These are phyloP conservation scores for Backusella sp. DNA, from an alignment of 192 early-diverging fungal species.

Conservation along the genomic window DNA sequence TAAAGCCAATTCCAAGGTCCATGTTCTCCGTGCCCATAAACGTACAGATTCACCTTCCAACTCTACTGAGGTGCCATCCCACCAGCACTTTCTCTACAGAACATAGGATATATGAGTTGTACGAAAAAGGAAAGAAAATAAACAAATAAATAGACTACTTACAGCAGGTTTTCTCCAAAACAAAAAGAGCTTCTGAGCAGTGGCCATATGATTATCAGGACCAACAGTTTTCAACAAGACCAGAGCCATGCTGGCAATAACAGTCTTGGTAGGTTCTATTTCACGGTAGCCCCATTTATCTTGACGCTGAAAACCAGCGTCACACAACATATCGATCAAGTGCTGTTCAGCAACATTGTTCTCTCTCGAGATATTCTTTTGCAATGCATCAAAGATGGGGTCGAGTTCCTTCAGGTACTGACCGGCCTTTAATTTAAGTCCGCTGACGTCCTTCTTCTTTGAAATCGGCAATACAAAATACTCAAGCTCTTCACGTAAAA, in stretches of 20 bases:
- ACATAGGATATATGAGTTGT: background rate
- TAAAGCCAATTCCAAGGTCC: conserved; percentile 77
- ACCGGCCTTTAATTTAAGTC: conserved; percentile 62
- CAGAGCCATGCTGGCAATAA: conserved; percentile 67
- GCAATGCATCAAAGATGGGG: conserved; percentile 74
- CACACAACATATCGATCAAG: conserved; percentile 82
- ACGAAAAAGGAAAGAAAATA: background rate
- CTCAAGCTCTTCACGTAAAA: conserved; percentile 77
- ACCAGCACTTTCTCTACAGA: conserved; percentile 76
- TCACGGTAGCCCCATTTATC: conserved; percentile 76
- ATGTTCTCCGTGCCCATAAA: conserved; percentile 77
- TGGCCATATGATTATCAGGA: conserved; percentile 64
- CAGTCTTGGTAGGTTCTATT: conserved; percentile 63
- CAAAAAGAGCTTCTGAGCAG: conserved; percentile 77
- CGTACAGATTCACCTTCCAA: conserved; percentile 52
- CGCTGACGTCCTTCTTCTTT: conserved; percentile 36
- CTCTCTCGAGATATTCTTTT: conserved; percentile 69
- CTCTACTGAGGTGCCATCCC: conserved; percentile 73
- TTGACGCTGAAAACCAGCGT: conserved; percentile 68
- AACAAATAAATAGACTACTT: conserved; percentile 14
- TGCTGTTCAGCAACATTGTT: conserved; percentile 69
- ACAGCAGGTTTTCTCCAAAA: conserved; percentile 83
- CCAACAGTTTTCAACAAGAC: conserved; percentile 70
- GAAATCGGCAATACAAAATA: conserved; percentile 50
- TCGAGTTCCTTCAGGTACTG: conserved; percentile 60